Base-by-base conservation (phyloP, 768 basidiomycete species). In the Auriculariales sp. region DNA sequence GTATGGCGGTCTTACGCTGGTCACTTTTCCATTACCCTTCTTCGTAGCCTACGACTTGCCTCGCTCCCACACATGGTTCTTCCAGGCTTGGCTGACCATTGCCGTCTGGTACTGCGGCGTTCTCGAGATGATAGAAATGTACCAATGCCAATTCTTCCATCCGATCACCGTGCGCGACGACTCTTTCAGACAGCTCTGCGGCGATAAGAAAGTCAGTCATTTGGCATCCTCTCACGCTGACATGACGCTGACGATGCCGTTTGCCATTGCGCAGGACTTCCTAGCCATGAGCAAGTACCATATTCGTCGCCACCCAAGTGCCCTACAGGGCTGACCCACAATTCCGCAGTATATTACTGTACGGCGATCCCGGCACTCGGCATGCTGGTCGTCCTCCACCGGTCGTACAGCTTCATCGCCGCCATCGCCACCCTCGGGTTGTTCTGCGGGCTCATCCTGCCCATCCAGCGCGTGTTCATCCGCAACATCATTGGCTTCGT, bases 1-100 rank as follows among this genome's bases (percentile, higher is more conserved):
- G 19, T 44, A 44, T 25, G 39, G 39, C 39, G 39, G 39, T 12
- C 39, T 44, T 11, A 22, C 7, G 9, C 27, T 44, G 22, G 22
- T 44, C 19, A 44, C 62, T 34, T 19, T 65, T 6, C 63, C 62
- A 2, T 48, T 64, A 25, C 55, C 62, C 14, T 47, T 61, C 48
- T 53, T 65, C 54, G 52, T 67, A 51, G 58, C 59, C 3, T 56
- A 62, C 45, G 27, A 44, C 39, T 24, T 44, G 39, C 39, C 39
- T 6, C 39, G 39, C 19, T 11, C 9, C 4, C 22, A 44, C 19
- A 19, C 39, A 44, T 11, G 27, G 7, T 4, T 15, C 7, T 44
- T 22, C 22, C 39, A 44, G 39, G 27, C 27, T 6, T 44, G 39
- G 39, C 19, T 44, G 5, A 24, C 22, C 15, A 12, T 44, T 10